phyloP scores from a whole-genome alignment of 1,284 basidiomycete genomes.

The Anthracocystis walkeri region DNA sequence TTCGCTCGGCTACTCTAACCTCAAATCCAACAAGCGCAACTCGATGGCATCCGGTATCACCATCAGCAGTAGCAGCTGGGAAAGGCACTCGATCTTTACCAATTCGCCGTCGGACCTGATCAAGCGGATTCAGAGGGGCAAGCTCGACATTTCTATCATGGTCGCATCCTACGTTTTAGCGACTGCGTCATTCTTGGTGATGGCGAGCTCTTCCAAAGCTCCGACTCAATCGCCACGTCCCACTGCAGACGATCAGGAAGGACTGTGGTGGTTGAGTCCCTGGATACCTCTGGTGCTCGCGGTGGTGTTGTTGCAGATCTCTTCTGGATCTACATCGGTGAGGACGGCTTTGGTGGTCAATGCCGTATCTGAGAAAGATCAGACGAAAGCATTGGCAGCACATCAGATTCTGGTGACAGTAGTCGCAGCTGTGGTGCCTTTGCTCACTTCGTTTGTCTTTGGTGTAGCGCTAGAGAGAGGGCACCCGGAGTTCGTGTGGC shows the following conservation, averaged over 20 bases:
- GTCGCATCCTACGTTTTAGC: slow-evolving; percentile 34
- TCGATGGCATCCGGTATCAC: slow-evolving; percentile 31
- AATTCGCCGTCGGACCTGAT: slow-evolving; percentile 44
- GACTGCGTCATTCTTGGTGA: slow-evolving; percentile 35
- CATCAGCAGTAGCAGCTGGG: slow-evolving; percentile 40
- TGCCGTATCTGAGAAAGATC: slow-evolving; percentile 51
- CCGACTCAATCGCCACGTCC: slow-evolving; percentile 18
- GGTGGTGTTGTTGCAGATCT: slow-evolving; percentile 55
- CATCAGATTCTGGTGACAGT: slow-evolving; percentile 61
- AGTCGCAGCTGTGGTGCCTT: slow-evolving; percentile 55
- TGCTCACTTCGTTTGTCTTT: slow-evolving; percentile 56
- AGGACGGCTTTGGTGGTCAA: slow-evolving; percentile 60
- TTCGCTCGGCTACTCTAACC: slow-evolving; percentile 31
- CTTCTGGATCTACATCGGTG: slow-evolving; percentile 53
- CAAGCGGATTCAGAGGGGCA: slow-evolving; percentile 54
- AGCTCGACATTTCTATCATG: slow-evolving; percentile 59
- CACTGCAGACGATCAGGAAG: background rate
- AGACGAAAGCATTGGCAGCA: slow-evolving; percentile 57
- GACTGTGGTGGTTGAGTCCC: slow-evolving; percentile 37
- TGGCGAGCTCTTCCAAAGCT: slow-evolving; percentile 42
- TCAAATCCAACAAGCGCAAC: slow-evolving; percentile 25
- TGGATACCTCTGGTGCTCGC: slow-evolving; percentile 53
- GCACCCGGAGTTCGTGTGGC: slow-evolving; percentile 56
- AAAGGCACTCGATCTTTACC: slow-evolving; percentile 46
- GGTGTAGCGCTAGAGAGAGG: slow-evolving; percentile 50